Conservation (phyloP, 306 rosid genomes). For the Glycine latifolia region DNA sequence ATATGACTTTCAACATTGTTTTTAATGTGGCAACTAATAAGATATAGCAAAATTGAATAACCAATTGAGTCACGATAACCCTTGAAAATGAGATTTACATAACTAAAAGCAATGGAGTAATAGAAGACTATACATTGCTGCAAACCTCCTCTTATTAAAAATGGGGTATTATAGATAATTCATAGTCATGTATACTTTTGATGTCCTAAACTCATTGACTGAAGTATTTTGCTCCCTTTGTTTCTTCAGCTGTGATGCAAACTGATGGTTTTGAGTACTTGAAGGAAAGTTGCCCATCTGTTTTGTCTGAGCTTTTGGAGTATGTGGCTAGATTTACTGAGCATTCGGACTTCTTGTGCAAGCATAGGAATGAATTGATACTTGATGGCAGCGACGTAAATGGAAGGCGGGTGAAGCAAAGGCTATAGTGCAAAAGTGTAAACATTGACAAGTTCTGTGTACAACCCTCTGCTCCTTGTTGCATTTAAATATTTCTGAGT, state of each 20-base stretch:
- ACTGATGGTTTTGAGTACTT: conserved; percentile 90
- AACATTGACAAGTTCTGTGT: conserved; percentile 27
- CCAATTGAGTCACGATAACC: neutral
- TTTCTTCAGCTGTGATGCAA: conserved; percentile 80
- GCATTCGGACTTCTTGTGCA: conserved; percentile 64
- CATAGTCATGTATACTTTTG: neutral
- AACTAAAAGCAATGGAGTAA: neutral
- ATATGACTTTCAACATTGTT: no score
- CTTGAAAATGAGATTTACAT: neutral
- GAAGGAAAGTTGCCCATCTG: conserved; percentile 89
- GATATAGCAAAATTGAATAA: no score
- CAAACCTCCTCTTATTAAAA: neutral
- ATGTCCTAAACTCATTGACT: conserved; percentile 23
- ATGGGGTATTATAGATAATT: neutral
- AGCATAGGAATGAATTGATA: conserved; percentile 69
- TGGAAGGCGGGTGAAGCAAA: conserved; percentile 95
- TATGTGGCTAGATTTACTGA: conserved; percentile 87
- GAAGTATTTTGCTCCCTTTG: conserved; percentile 26
- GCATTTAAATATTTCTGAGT: conserved; percentile 38
- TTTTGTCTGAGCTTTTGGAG: conserved; percentile 83
- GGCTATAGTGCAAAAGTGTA: conserved; percentile 53
- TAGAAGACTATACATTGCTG: neutral
- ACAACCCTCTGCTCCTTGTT: conserved; percentile 26
- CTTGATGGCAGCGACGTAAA: conserved; percentile 85
- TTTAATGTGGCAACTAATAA: no score